Evolutionary conservation across 2,329 filamentous ascomycete species (phyloP), one percentile per base, ranked within the genome.

Genomic region (Fusarium fujikuroi): DNA sequence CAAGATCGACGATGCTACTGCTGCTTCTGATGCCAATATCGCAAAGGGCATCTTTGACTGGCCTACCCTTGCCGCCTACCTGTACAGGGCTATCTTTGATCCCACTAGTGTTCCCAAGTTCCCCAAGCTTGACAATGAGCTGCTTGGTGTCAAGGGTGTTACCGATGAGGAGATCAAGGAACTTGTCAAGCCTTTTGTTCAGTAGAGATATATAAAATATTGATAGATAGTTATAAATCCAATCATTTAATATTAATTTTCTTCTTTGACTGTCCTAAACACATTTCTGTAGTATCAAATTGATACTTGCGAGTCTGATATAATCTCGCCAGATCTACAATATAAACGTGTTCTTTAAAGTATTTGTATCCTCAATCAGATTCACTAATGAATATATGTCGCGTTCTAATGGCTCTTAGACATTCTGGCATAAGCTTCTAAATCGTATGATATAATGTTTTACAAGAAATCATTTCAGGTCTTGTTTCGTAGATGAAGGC

Each of bases 71-170:
- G 23, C 64, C 2, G 72, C 78, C 1, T 84, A 82, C 39, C 49
- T 87, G 1, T 76, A 70, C 59, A 74, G 79, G 9, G 60, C 78
- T 1, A 52, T 85, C 23, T 77, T 82, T 30, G 79, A 79, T 5
- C 75, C 80, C 0, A 75, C 66, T 2, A 83, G 83, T 50, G 81
- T 81, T 9, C 57, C 73, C 8, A 79, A 77, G 32, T 83, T 80
- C 57, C 66, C 79, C 16, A 82, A 82, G 73, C 75, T 78, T 23
- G 84, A 87, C 64, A 85, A 85, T 50, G 82, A 82, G 69, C 74
- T 88, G 18, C 65, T 88, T 2, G 86, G 86, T 0, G 40, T 89
- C 23, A 81, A 83, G 76, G 76, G 79, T 9, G 76, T 83, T 62
- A 83, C 79, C 0, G 82, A 86, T 14, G 80, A 78, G 14, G 82